Conservation (phyloP, 1,284 basidiomycete genomes). For the Cryptococcus sp. region DNA sequence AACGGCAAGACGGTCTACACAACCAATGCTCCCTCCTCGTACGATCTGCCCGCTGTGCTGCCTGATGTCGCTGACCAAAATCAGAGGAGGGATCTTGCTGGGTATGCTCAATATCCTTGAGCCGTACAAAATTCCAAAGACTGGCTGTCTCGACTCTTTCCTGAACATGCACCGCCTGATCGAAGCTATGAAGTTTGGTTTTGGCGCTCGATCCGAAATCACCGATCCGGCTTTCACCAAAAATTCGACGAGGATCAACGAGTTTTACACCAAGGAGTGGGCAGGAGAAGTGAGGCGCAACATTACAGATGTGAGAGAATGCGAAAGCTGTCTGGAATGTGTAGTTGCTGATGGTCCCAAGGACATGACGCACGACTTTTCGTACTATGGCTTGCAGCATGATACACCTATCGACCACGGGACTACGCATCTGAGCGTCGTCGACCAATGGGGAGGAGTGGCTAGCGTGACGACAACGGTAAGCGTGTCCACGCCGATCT, state of each 20-base stretch:
- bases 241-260: slow-evolving; percentile 51
- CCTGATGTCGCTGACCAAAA: background rate
- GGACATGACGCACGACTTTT: slow-evolving; percentile 69
- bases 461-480: slow-evolving; percentile 75
- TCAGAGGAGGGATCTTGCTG: slow-evolving; percentile 38
- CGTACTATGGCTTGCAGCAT: slow-evolving; percentile 78
- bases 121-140: slow-evolving; percentile 23
- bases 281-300: slow-evolving; percentile 58
- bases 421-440: slow-evolving; percentile 77
- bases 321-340: slow-evolving; percentile 20
- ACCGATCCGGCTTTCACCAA: slow-evolving; percentile 62
- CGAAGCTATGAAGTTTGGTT: slow-evolving; percentile 51
- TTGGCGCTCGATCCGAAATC: slow-evolving; percentile 60
- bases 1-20: slow-evolving; percentile 74
- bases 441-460: slow-evolving; percentile 79
- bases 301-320: slow-evolving; percentile 54
- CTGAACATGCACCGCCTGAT: slow-evolving; percentile 47
- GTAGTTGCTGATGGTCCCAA: slow-evolving; percentile 31
- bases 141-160: slow-evolving; percentile 22
- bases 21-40: slow-evolving; percentile 67
- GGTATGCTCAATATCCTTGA: slow-evolving; percentile 44
- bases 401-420: slow-evolving; percentile 76
- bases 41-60: slow-evolving; percentile 3
- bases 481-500: slow-evolving; percentile 17
- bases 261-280: slow-evolving; percentile 67